Evolutionary conservation across 2,329 filamentous ascomycete genomes (phyloP), one percentile per base, ranked within the genome.

Genomic region (Botrytis fabae): DNA sequence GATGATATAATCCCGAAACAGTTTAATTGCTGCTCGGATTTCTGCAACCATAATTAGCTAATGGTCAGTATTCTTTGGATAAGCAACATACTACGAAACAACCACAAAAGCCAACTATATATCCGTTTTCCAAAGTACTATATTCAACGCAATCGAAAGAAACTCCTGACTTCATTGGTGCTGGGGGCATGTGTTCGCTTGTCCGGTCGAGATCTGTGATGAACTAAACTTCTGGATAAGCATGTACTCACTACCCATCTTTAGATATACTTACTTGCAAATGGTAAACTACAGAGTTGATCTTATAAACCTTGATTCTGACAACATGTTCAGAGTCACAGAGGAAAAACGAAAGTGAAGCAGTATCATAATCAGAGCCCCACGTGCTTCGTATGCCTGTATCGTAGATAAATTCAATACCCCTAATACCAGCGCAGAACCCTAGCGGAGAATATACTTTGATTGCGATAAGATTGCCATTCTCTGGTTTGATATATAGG

Each of bases 301-400:
- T 62, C 38, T 72, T 73, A 54, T 75, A 75, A 60, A 59, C 72
- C 44, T 40, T 75, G 16, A 75, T 54, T 60, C 63, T 72, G 28
- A 70, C 54, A 66, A 74, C 25, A 63, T 59, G 54, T 44, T 75
- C 74, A 72, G 40, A n/a, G 28, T 25, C 54, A 62, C 62, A 42
- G 28, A 75, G 69, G 32, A 75, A 75, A 63, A 75, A 74, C 22
- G 65, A 42, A 20, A 75, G 38, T 69, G 69, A 69, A 46, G 74
- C 69, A 69, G 44, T 32, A 57, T 74, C 60, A 62, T 75, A 40
- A 22, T 40, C 51, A 46, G 64, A 70, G 38, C 74, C 72, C 60
- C 72, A 74, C 20, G 44, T 59, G 28, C n/a, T 70, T 66, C 59
- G 48, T 35, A 62, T 35, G 12, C 70, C 59, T 65, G 46, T 63